Conservation (phyloP, 306 rosid species). For the Vicia villosa region DNA sequence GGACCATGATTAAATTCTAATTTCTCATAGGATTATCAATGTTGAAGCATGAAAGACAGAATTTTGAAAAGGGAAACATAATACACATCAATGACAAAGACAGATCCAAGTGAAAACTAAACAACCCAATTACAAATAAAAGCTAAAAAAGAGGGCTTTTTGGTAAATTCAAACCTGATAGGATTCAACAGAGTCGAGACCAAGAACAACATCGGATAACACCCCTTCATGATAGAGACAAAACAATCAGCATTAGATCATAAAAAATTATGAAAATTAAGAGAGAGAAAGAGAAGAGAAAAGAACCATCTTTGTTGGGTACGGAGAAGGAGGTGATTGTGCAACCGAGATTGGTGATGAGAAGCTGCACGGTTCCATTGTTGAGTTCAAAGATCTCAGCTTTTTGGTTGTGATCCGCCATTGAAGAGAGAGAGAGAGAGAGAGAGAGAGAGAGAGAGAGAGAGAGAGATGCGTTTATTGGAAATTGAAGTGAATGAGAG, state of each 20-base stretch:
- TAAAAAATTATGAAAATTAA: neutral
- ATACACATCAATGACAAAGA: slow-evolving; percentile 9
- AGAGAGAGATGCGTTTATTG: too few species aligned
- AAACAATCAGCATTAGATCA: neutral
- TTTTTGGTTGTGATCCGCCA: slow-evolving; percentile 73
- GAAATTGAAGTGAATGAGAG: too few species aligned
- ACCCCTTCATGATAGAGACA: slow-evolving; percentile 52
- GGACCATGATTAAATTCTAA: too few species aligned
- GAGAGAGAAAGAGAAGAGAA: neutral
- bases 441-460: too few species aligned
- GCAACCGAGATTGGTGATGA: slow-evolving; percentile 84
- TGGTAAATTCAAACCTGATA: slow-evolving; percentile 56
- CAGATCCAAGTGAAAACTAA: slow-evolving; percentile 25
- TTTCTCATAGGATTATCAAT: neutral
- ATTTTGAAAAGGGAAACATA: slow-evolving; percentile 3
- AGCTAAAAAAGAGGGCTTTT: neutral
- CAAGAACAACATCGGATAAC: slow-evolving; percentile 89
- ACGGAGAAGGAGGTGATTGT: slow-evolving; percentile 84
- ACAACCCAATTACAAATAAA: slow-evolving; percentile 6
- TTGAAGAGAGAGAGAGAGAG: slow-evolving; percentile 31
- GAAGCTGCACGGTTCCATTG: slow-evolving; percentile 76
- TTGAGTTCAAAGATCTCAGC: slow-evolving; percentile 82
- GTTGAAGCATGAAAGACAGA: slow-evolving; percentile 9
- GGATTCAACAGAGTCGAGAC: slow-evolving; percentile 83
- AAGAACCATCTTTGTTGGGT: slow-evolving; percentile 77